Evolutionary conservation across 768 basidiomycete species (phyloP), one percentile per base, ranked within the genome.

Genomic region (Collybia sp.): DNA sequence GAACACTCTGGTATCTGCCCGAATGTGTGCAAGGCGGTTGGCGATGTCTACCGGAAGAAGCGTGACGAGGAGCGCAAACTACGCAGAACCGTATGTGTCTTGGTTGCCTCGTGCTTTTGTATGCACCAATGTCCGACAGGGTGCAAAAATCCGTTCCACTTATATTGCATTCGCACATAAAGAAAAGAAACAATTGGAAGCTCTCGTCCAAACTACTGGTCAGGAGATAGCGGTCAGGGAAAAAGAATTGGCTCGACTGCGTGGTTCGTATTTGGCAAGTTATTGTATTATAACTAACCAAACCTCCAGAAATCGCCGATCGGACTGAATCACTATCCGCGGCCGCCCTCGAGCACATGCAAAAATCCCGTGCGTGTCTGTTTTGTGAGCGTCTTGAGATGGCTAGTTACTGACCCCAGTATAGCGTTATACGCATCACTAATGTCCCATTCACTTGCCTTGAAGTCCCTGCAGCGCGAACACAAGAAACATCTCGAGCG

Each of bases 111-210:
- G 15, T 3, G 37, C 16, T 48, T 13, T 10, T 15, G 6, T 20
- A 11, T 32, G 32, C 3, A 12, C 16, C 37, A 5, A n/a, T n/a
- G 15, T 12, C 45, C 20, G 43, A 12, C 52, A 95, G 89, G 95
- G 94, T 30, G 75, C 90, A 10, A 96, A 97, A 72, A 89, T 97
- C 52, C 85, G 95, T 39, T 76, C 84, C 11, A 80, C 85, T 0
- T 99, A 97, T 58, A 86, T 96, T 53, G 70, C 81, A 5, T 91
- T 83, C 55, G 95, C 94, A 1, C 77, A 83, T 49, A 90, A 88
- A 66, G 96, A 98, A 75, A 88, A 88, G 76, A 82, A 75, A 49
- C 83, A 90, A 9, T 63, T 98, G 17, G 85, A 94, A 58, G 72
- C 64, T 6, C 75, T 82, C 34, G 61, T 91, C 17, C 63, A 65